A percentile compares a stretch with the other conserved stretches of the same genome.
These are phyloP conservation scores for Colletotrichum australisinense DNA, from an alignment of 2,329 filamentous ascomycete species.

Conservation along the genomic window DNA sequence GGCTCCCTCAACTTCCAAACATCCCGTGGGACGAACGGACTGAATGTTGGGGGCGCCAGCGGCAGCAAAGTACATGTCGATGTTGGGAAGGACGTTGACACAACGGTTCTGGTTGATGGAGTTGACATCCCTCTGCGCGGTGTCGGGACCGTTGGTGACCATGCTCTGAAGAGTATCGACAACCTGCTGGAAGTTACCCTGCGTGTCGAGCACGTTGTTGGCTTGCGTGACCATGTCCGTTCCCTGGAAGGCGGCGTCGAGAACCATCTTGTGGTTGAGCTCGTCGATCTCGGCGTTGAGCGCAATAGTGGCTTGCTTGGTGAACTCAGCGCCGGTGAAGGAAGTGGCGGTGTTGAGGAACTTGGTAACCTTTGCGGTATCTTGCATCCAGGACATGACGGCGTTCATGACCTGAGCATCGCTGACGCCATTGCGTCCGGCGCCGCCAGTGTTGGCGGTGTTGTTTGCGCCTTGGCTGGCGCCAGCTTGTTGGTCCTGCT, in stretches of 20 bases:
- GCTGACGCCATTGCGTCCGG: constrained; percentile 29
- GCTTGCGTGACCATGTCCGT: constrained; percentile 32
- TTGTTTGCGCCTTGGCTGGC: constrained; percentile 23
- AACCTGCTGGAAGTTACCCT: constrained; percentile 39
- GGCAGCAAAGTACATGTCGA: constrained; percentile 39
- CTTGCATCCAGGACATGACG: constrained; percentile 37
- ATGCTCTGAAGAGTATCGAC: constrained; percentile 38
- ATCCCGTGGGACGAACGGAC: constrained; percentile 36
- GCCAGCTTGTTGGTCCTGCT: background rate
- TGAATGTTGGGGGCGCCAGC: constrained; percentile 33
- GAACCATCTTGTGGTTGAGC: constrained; percentile 39
- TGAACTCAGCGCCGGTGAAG: constrained; percentile 37
- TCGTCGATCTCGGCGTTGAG: constrained; percentile 40
- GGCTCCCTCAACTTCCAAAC: constrained; percentile 35
- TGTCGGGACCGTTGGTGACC: constrained; percentile 38
- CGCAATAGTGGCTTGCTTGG: constrained; percentile 37
- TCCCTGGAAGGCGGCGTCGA: constrained; percentile 33
- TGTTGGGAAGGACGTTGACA: constrained; percentile 40
- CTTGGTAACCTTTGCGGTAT: constrained; percentile 39
- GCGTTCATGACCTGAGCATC: constrained; percentile 37
- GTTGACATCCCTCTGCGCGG: constrained; percentile 37
- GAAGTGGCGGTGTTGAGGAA: constrained; percentile 38
- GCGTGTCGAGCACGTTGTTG: constrained; percentile 37
- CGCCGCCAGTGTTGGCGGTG: constrained; percentile 3
- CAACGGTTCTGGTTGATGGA: constrained; percentile 39